These are phyloP conservation scores for Fusarium coicis DNA, from an alignment of 2,329 filamentous ascomycete species.

Conservation along the genomic window DNA sequence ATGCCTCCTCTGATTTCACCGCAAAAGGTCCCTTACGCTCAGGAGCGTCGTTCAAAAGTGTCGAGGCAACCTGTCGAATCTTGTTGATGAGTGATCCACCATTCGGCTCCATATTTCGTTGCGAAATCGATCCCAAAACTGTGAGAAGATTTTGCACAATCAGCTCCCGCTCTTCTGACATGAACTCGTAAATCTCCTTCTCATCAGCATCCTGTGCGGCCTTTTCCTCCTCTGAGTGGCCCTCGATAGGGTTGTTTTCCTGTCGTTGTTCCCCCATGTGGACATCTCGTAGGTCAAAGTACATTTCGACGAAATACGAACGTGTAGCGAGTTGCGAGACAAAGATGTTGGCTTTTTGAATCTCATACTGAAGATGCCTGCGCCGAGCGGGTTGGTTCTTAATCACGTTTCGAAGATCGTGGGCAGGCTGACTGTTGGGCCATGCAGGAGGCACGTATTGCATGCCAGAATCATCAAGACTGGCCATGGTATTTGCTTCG, in stretches of 20 bases:
- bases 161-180: slow-evolving; percentile 80
- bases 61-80: slow-evolving; percentile 85
- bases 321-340: slow-evolving; percentile 83
- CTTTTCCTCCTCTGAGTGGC: slow-evolving; percentile 51
- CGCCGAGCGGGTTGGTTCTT: slow-evolving; percentile 61
- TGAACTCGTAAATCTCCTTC: slow-evolving; percentile 67
- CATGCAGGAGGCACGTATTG: slow-evolving; percentile 64
- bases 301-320: slow-evolving; percentile 87
- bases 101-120: slow-evolving; percentile 85
- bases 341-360: slow-evolving; percentile 92
- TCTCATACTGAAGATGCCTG: slow-evolving; percentile 79
- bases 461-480: slow-evolving; percentile 58
- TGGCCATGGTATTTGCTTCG: slow-evolving; percentile 51
- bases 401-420: slow-evolving; percentile 63
- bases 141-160: slow-evolving; percentile 83
- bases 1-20: slow-evolving; percentile 73
- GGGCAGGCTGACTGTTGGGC: slow-evolving; percentile 56
- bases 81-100: slow-evolving; percentile 78
- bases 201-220: slow-evolving; percentile 54
- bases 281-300: slow-evolving; percentile 79
- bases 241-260: slow-evolving; percentile 50
- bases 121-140: slow-evolving; percentile 80
- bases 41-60: slow-evolving; percentile 71
- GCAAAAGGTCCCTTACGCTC: slow-evolving; percentile 63
- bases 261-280: slow-evolving; percentile 61